phyloP scores from a whole-genome alignment of 2,329 filamentous ascomycete genomes.

The Ophiostoma sp. region DNA sequence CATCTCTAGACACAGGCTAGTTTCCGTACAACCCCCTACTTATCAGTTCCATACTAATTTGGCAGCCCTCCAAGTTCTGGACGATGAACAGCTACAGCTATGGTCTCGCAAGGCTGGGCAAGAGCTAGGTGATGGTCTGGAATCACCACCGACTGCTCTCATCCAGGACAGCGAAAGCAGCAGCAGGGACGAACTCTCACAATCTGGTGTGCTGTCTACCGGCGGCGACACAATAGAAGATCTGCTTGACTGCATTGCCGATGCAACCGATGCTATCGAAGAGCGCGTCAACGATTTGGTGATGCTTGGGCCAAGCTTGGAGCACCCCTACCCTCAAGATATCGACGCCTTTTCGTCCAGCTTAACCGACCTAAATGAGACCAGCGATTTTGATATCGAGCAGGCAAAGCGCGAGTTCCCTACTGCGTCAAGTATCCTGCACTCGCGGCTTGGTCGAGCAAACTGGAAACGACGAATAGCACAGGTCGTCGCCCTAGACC shows the following conservation, averaged over 20 bases:
- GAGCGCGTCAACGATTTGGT: slow-evolving; percentile 21
- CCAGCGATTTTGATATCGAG: slow-evolving; percentile 24
- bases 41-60: not conserved
- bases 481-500: slow-evolving; percentile 21
- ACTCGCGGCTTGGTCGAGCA: slow-evolving; percentile 24
- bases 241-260: not conserved
- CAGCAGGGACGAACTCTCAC: not conserved
- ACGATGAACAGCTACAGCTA: slow-evolving; percentile 20
- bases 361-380: slow-evolving; percentile 23
- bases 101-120: slow-evolving; percentile 11
- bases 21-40: not conserved
- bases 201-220: not conserved
- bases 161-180: not conserved
- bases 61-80: slow-evolving; percentile 21
- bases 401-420: slow-evolving; percentile 24
- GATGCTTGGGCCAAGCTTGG: slow-evolving; percentile 25
- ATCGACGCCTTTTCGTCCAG: slow-evolving; percentile 24
- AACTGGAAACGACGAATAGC: slow-evolving; percentile 25
- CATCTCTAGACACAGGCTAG: slow-evolving; percentile 24
- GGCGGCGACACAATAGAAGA: slow-evolving; percentile 13
- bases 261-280: slow-evolving; percentile 5
- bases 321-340: slow-evolving; percentile 25
- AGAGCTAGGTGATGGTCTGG: not conserved
- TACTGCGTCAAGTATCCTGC: slow-evolving; percentile 22
- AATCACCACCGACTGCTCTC: not conserved